Evolutionary conservation across 192 early-diverging fungal genomes (phyloP).

Genomic region (Mortierella hygrophila): DNA sequence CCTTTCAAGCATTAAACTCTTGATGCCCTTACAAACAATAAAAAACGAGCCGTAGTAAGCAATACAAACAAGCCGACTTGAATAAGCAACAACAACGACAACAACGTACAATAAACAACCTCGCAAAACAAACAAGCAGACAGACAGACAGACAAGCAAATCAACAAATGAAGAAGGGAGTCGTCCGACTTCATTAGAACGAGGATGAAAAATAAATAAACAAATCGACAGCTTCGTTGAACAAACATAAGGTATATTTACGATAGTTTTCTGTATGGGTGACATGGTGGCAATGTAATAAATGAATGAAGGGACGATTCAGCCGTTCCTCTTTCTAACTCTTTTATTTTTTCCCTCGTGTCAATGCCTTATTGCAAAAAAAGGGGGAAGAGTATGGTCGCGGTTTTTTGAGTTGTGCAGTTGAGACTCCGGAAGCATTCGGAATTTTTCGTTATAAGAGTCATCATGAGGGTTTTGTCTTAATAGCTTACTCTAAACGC

Average conservation of each 20-base stretch:
- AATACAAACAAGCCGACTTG: background rate
- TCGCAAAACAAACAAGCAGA: background rate
- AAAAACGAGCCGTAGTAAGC: background rate
- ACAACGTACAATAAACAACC: background rate
- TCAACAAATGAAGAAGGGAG: background rate
- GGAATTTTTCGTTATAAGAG: background rate
- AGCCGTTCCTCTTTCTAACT: background rate
- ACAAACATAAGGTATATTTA: no score
- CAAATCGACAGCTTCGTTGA: background rate
- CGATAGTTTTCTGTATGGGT: background rate
- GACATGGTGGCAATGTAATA: background rate
- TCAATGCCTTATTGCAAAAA: background rate
- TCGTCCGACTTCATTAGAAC: background rate
- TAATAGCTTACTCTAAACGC: background rate
- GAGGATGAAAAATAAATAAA: background rate
- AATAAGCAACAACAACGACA: background rate
- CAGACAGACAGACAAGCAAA: background rate
- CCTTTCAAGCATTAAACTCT: background rate
- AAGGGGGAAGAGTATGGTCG: background rate
- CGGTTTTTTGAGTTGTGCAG: background rate
- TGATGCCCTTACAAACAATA: background rate
- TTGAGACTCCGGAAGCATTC: constrained; percentile 6
- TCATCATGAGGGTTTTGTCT: background rate
- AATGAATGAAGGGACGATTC: background rate
- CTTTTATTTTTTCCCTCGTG: background rate